Evolutionary conservation across 1,284 basidiomycete species (phyloP).

Genomic region (Pisolithus thermaeus): DNA sequence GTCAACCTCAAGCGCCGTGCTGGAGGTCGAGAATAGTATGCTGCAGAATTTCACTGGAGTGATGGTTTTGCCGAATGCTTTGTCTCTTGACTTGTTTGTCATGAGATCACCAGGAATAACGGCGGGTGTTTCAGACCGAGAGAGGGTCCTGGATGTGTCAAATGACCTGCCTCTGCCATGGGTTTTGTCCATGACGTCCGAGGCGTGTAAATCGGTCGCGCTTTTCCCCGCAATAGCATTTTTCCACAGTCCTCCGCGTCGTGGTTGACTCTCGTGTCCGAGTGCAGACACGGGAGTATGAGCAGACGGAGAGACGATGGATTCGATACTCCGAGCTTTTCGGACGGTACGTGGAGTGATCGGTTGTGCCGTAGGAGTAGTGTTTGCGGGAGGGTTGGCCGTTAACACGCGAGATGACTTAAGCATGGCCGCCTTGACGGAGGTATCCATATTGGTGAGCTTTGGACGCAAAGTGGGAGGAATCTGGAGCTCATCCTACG

Average conservation of each 20-base stretch:
- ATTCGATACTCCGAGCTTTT: constrained; percentile 65
- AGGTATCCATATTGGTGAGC: constrained; percentile 69
- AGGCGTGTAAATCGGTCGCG: constrained; percentile 26
- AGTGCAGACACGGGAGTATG: constrained; percentile 29
- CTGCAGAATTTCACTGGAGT: constrained; percentile 61
- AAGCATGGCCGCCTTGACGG: constrained; percentile 87
- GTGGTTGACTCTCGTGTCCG: constrained; percentile 36
- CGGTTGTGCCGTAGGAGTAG: constrained; percentile 23
- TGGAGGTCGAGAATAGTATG: constrained; percentile 60
- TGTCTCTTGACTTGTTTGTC: constrained; percentile 40
- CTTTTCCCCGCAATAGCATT: constrained; percentile 41
- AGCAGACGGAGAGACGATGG: constrained; percentile 45
- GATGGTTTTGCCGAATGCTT: constrained; percentile 45
- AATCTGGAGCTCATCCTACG: constrained; percentile 80
- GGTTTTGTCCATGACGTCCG: constrained; percentile 12
- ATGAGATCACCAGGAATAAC: constrained; percentile 33
- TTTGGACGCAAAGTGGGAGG: constrained; percentile 71
- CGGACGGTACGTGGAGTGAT: constrained; percentile 42
- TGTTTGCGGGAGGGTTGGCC: constrained; percentile 31
- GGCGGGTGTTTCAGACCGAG: constrained; percentile 42
- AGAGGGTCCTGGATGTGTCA: constrained; percentile 43
- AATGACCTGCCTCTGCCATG: constrained; percentile 53
- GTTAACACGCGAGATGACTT: constrained; percentile 73
- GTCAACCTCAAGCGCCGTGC: constrained; percentile 65
- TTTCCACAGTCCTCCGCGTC: constrained; percentile 35